phyloP scores from a whole-genome alignment of 169 alveolate genomes.

The Cyclospora cayetanensis region DNA sequence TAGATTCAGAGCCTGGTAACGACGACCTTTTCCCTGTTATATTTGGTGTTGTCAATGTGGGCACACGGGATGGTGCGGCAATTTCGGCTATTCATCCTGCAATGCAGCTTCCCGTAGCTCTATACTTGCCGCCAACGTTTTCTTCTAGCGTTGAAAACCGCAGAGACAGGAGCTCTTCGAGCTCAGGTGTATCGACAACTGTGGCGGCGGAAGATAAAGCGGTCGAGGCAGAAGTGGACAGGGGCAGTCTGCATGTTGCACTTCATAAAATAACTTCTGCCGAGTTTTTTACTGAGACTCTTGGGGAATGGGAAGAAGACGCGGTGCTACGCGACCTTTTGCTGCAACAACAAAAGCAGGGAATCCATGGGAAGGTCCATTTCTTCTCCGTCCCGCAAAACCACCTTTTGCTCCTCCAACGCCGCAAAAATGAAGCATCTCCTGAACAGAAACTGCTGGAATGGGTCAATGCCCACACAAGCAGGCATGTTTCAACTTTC shows the following conservation, averaged over 20 bases:
- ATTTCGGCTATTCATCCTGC: conserved; percentile 58
- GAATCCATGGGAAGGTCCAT: conserved; percentile 26
- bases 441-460: conserved; percentile 39
- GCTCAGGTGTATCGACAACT: background rate
- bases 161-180: background rate
- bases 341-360: background rate
- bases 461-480: conserved; percentile 48
- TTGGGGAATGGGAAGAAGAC: conserved; percentile 3
- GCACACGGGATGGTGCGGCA: conserved; percentile 54
- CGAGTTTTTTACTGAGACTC: conserved; percentile 29
- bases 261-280: background rate
- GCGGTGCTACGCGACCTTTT: background rate
- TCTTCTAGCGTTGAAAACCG: background rate
- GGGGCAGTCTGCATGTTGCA: conserved; percentile 17
- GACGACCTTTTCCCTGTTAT: conserved; percentile 29
- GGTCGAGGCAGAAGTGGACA: no score
- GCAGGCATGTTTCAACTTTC: conserved; percentile 11
- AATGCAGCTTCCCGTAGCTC: conserved; percentile 38
- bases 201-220: background rate
- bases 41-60: conserved; percentile 41
- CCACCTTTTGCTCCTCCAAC: conserved; percentile 32
- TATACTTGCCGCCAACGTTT: conserved; percentile 58
- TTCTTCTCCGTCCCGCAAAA: background rate
- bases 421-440: conserved; percentile 49
- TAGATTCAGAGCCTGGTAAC: conserved; percentile 29